Base-by-base conservation (phyloP, 768 basidiomycete species). In the Lenzites betulinus region DNA sequence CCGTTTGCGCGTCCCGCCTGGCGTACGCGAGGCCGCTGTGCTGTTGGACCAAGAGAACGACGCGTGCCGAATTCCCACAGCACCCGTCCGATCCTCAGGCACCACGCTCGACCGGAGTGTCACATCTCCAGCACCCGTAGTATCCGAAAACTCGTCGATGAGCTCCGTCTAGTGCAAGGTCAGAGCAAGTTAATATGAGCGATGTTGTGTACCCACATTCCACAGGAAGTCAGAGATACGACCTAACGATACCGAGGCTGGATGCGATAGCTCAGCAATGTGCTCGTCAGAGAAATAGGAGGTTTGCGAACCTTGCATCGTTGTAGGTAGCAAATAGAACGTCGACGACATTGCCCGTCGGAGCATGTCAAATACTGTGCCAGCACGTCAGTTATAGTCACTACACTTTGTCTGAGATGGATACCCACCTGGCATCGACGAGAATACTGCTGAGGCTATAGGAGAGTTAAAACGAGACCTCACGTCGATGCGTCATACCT, bases 161-260 rank as follows among this genome's bases (percentile, higher is more conserved):
- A 67, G 57, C 50, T 67, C 66, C 16, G 66, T 67, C 66, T 67
- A 35, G 1, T 0, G 22, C 11, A 30, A 16, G 9, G 8, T 59
- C 26, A 49, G 16, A 3, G 12, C 33, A 18, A 15, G 23, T 16
- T 42, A 35, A 1, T 16, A n/a, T 7, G 42, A 22, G 33, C 16
- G 20, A 36, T 25, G 18, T 26, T 15, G 16, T 11, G 3, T 8
- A 47, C 60, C 3, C 35, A 71, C 70, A 18, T 73, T 67, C 22
- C 70, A 51, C 44, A 80, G 62, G 71, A 80, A 81, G 22, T 73
- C 71, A 60, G 76, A 70, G 36, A 80, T 63, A 33, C 79, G 76
- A 46, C 74, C 69, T 1, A 80, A 42, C 4, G 78, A 76, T 7
- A 81, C 79, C 59, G 74, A 74, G 44, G 63, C 68, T 64, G 50